Percentiles rank a stretch among this genome's conserved stretches.
Evolutionary conservation across 1,139 yeast genomes (phyloP).

Genomic region (Sugiyamaella sp.): DNA sequence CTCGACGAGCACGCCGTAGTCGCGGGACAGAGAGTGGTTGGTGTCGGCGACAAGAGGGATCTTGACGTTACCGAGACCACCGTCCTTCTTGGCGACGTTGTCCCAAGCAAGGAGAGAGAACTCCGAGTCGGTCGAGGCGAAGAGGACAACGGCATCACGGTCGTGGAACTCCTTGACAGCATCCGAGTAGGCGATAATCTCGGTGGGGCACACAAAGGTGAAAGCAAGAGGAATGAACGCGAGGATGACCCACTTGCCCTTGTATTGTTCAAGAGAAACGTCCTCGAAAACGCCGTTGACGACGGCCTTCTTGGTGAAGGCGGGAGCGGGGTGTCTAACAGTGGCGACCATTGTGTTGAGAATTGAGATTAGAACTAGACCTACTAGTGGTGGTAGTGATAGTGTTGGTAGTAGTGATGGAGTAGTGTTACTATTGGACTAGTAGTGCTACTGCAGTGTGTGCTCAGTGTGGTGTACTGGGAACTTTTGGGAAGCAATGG

Average conservation of each 20-base stretch:
- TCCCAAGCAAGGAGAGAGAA: conserved; percentile 98
- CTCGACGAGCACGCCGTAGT: conserved; percentile 95
- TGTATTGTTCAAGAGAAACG: conserved; percentile 88
- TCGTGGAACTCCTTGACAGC: conserved; percentile 88
- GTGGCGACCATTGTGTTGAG: conserved; percentile 74
- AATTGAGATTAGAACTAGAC: too few species aligned
- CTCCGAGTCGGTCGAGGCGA: conserved; percentile 98
- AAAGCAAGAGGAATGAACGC: conserved; percentile 98
- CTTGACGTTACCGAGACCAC: conserved; percentile 95
- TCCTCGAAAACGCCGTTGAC: conserved; percentile 95
- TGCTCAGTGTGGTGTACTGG: too few species aligned
- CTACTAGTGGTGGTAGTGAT: too few species aligned
- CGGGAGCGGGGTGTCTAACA: conserved; percentile 95
- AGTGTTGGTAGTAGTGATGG: too few species aligned
- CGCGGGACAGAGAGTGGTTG: conserved; percentile 91
- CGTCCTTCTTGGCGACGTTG: conserved; percentile 92
- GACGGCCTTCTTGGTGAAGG: conserved; percentile 95
- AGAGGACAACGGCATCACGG: conserved; percentile 84
- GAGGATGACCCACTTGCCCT: conserved; percentile 96
- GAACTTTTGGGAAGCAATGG: too few species aligned
- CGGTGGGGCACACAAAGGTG: conserved; percentile 99
- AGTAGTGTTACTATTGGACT: too few species aligned
- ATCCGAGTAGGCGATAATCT: conserved; percentile 96
- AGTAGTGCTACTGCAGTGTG: too few species aligned
- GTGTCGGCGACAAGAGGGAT: conserved; percentile 96